Conservation (phyloP, 805 yeast species). For the Saccharomycopsis fodiens region DNA sequence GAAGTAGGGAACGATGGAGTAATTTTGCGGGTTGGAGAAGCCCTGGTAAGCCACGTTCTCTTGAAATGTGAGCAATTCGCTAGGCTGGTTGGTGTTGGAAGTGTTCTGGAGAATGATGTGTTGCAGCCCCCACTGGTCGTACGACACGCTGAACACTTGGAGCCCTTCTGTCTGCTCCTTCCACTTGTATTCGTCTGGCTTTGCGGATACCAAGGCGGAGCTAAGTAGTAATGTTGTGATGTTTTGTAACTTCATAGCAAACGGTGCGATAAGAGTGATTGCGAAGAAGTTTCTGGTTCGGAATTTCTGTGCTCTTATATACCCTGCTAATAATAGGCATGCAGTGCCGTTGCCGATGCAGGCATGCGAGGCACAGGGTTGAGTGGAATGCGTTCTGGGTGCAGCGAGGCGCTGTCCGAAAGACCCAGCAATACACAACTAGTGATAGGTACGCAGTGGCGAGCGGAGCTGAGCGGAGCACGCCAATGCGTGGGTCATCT, state of each 20-base stretch:
- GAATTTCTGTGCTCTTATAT: not conserved
- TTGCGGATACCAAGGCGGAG: not conserved
- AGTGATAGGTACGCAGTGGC: too few relatives aligned
- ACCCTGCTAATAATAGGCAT: not conserved
- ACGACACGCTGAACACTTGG: slow-evolving; percentile 9
- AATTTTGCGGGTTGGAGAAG: slow-evolving; percentile 15
- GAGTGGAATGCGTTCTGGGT: too few relatives aligned
- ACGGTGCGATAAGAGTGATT: too few relatives aligned
- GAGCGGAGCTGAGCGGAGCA: too few relatives aligned
- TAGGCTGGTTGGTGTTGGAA: not conserved
- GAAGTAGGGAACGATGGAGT: slow-evolving; percentile 17
- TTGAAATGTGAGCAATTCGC: slow-evolving; percentile 6
- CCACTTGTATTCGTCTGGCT: slow-evolving; percentile 8
- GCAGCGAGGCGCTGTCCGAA: too few relatives aligned
- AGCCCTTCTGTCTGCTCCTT: slow-evolving; percentile 8
- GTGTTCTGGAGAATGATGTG: slow-evolving; percentile 9
- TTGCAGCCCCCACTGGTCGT: slow-evolving; percentile 12
- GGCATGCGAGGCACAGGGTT: too few relatives aligned
- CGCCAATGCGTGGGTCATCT: too few relatives aligned
- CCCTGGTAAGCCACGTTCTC: slow-evolving; percentile 12
- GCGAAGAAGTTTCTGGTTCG: too few relatives aligned
- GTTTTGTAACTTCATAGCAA: too few relatives aligned
- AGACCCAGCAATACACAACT: too few relatives aligned
- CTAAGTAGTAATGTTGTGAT: too few relatives aligned
- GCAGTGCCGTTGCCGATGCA: too few relatives aligned